Base-by-base conservation (phyloP, 345 rosid species). In the Mercurialis annua region DNA sequence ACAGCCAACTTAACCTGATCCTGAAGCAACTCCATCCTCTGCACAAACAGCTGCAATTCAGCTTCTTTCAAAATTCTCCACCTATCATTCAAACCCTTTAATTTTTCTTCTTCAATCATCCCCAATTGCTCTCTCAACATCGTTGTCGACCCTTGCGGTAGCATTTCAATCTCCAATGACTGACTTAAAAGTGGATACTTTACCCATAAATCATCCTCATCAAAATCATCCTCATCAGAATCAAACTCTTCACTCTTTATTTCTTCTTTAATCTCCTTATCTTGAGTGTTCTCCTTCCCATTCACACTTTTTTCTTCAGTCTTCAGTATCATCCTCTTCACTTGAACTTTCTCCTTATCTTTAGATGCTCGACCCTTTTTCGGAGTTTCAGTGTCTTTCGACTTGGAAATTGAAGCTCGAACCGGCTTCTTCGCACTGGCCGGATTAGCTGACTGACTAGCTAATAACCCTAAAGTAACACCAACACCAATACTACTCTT, bases 11-110 rank as follows among this genome's bases (percentile, higher is more conserved):
- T 43, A 10, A 70, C 47, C n/a, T 64, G 68, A 11, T 69, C 78
- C 18, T 24, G 44, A 60, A 64, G 61, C 74, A 83, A 55, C 26
- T 71, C 74, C 46, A n/a, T 1, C 48, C 47, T 70, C 72, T 64
- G 71, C 46, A 76, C 5, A 47, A 14, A 56, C 63, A 76, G 29
- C 71, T 72, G 68, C 52, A 78, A 6, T 64, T 74, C 67, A 48
- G 50, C 48, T 18, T 33, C 24, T 34, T 33, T 63, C 51, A 76
- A n/a, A 24, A 63, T 50, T 59, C 6, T 69, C 78, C 67, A 65
- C 46, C 17, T 68, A 18, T 17, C 53, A 21, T 72, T 81, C 69
- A 69, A 29, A 40, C 75, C 76, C 47, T 11, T 34, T 47, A 59
- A 43, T 67, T 74, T 74, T 12, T 54, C 60, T 11, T 59, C 59